Evolutionary conservation across 192 early-diverging fungal genomes (phyloP), one percentile per base, ranked within the genome.

Genomic region (Coemansia erecta): DNA sequence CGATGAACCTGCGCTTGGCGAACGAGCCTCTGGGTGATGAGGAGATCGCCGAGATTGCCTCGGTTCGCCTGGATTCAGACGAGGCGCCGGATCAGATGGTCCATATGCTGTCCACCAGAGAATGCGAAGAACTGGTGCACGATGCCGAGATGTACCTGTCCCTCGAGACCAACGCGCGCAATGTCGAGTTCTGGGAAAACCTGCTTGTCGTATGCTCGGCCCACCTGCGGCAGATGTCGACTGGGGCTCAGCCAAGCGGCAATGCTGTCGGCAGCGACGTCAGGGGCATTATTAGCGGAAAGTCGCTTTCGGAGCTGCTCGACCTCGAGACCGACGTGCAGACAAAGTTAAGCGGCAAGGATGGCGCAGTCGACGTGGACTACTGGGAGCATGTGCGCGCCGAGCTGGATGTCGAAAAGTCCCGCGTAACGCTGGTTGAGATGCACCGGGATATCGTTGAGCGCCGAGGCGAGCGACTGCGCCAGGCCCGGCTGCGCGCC

Each of bases 331-430:
- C 64, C 0, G 90, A 95, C 49, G 88, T 97, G 31, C 83, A 88
- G 49, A 61, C 69, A 4, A 91, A 93, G 61, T 73, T 98, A 23
- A 64, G 66, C 10, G 78, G 81, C 1, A 80, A 43, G 40, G 53
- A 73, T 18, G 90, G 83, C 15, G 82, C 83, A 5, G 85, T 94
- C 15, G 95, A 97, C 74, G 90, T 94, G 2, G 95, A 98, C 37
- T 98, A 95, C 65, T 98, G 95, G 95, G 94, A 95, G 55, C 83
- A 85, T 0, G 73, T 93, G 13, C 69, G 94, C 53, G 84, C 85
- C 31, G 85, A 84, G 41, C 60, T 94, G 40, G 81, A 84, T 8
- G 91, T 94, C 0, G 91, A 88, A 82, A 92, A 90, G 70, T 90
- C 94, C 19, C 90, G 90, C 58, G 84, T 53, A 0, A 68, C 62